phyloP scores from a whole-genome alignment of 192 early-diverging fungal species.

The Backusella liffmaniae region DNA sequence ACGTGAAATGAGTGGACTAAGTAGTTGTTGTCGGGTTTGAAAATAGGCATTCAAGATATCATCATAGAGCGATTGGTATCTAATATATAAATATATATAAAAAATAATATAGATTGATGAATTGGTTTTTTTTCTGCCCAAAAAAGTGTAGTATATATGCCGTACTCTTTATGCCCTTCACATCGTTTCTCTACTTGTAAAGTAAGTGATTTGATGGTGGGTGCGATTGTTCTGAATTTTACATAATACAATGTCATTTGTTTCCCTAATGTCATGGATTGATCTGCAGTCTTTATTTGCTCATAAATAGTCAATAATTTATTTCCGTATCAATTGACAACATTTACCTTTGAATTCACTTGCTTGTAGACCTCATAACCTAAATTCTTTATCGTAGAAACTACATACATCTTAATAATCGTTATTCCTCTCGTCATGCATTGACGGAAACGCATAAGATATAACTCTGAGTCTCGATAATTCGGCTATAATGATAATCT shows the following conservation, averaged over 20 bases:
- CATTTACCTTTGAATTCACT: constrained; percentile 33
- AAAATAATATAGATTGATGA: not conserved
- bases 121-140: not conserved
- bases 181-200: constrained; percentile 76
- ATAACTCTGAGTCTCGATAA: constrained; percentile 89
- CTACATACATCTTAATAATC: constrained; percentile 88
- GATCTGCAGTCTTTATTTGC: constrained; percentile 30
- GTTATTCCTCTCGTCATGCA: constrained; percentile 94
- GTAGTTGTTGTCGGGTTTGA: constrained; percentile 61
- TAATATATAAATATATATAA: constrained; percentile 17
- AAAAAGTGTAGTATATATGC: not conserved
- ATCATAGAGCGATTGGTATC: constrained; percentile 65
- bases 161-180: constrained; percentile 67
- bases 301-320: not conserved
- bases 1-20: constrained; percentile 63
- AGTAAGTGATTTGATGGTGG: constrained; percentile 61
- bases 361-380: constrained; percentile 64
- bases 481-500: constrained; percentile 40
- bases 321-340: not conserved
- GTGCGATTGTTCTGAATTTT: constrained; percentile 74
- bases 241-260: constrained; percentile 64
- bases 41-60: constrained; percentile 83
- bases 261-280: constrained; percentile 21
- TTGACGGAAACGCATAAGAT: constrained; percentile 90
- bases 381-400: constrained; percentile 66